Conservation (phyloP, 108 stramenopile genomes). For the Pseudonitzschia multiseries region DNA sequence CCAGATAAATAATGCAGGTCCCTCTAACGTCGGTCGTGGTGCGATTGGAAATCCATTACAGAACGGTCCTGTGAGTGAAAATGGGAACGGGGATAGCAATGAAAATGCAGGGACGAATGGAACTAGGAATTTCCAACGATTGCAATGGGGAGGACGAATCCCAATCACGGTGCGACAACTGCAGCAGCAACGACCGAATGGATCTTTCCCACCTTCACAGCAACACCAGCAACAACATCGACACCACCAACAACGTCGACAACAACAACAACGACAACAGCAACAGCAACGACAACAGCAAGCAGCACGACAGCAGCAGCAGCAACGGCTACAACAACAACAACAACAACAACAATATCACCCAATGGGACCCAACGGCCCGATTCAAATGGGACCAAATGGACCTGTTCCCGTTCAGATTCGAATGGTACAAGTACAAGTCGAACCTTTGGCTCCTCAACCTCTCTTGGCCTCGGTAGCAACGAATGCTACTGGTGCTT, state of each 20-base stretch:
- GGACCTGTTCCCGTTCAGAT: neutral
- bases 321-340: neutral
- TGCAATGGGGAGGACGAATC: neutral
- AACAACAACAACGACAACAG: neutral
- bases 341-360: neutral
- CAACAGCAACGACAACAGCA: neutral
- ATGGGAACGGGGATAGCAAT: neutral
- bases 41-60: neutral
- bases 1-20: neutral
- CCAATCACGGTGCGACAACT: neutral
- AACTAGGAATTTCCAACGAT: neutral
- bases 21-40: neutral
- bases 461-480: neutral
- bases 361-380: neutral
- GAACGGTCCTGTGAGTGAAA: neutral
- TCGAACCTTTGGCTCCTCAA: conserved; percentile 12
- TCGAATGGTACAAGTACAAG: conserved; percentile 10
- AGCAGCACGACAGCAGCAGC: neutral
- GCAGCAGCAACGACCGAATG: neutral
- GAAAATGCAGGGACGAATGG: neutral
- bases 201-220: neutral
- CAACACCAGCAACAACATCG: neutral
- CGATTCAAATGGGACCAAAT: neutral
- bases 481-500: neutral
- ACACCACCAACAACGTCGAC: neutral